A percentile compares a stretch with the other conserved stretches of the same genome.
Evolutionary conservation across 805 yeast genomes (phyloP).

Genomic region (Kodamaea kakaduensis): DNA sequence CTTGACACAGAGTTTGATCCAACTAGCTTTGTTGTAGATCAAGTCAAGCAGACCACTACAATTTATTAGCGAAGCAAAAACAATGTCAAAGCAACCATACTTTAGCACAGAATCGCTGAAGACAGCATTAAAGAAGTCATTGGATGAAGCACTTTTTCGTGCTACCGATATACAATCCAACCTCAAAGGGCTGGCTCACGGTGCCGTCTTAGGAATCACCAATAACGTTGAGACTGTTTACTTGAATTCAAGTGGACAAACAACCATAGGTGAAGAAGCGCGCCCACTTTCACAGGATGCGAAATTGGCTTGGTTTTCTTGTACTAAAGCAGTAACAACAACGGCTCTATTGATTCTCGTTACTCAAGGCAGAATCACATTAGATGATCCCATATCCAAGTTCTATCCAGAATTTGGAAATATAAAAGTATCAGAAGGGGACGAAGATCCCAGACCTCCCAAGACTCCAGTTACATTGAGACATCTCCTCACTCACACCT

Average conservation of each 20-base stretch:
- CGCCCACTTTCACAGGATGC: conserved; percentile 17
- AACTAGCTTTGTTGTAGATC: too few species aligned
- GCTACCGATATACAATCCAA: conserved; percentile 5
- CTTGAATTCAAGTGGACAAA: conserved; percentile 12
- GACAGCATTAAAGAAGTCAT: conserved; percentile 1
- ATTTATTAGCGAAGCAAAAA: too few species aligned
- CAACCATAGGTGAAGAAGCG: conserved; percentile 15
- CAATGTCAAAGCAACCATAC: too few species aligned
- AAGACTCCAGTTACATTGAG: conserved; percentile 22
- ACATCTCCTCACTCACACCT: conserved; percentile 28
- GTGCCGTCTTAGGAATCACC: conserved; percentile 22
- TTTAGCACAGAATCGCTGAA: neutral
- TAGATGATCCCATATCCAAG: conserved; percentile 31
- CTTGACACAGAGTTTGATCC: too few species aligned
- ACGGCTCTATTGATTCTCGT: conserved; percentile 33
- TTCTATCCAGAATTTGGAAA: conserved; percentile 31
- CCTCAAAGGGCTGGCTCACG: conserved; percentile 3
- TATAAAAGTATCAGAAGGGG: conserved; percentile 18
- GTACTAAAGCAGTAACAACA: conserved; percentile 32
- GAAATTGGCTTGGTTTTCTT: conserved; percentile 23
- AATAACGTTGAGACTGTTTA: conserved; percentile 19
- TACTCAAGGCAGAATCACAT: conserved; percentile 28
- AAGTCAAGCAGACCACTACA: too few species aligned
- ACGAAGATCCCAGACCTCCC: conserved; percentile 22
- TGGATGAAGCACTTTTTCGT: conserved; percentile 4